These are phyloP conservation scores for Hypoxylon lenormandii DNA, from an alignment of 495 filamentous ascomycete genomes.

Conservation along the genomic window DNA sequence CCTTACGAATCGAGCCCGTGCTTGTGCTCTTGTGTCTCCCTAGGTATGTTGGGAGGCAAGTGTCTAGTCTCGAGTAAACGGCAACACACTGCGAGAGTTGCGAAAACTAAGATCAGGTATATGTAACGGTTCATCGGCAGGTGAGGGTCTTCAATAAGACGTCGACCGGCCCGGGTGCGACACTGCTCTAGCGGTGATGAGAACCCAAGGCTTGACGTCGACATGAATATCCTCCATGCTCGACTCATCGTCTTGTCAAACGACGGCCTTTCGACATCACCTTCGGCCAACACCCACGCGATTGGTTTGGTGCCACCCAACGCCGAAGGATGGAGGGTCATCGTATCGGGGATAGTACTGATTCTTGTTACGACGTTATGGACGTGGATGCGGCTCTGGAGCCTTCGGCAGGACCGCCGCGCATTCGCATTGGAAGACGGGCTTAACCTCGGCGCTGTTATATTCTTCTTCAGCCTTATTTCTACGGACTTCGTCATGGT, in stretches of 20 bases:
- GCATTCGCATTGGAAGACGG: conserved; percentile 35
- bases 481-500: conserved; percentile 37
- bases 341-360: conserved; percentile 22
- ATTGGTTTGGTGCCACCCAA: conserved; percentile 36
- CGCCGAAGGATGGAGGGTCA: conserved; percentile 30
- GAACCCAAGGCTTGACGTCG: conserved; percentile 6
- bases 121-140: conserved; percentile 18
- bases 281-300: conserved; percentile 9
- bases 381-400: conserved; percentile 41
- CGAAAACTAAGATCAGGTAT: conserved; percentile 3
- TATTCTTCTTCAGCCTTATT: conserved; percentile 36
- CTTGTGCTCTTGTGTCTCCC: conserved; percentile 7
- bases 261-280: conserved; percentile 10
- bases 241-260: conserved; percentile 17
- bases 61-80: conserved; percentile 8
- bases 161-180: conserved; percentile 4
- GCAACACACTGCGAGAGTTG: not conserved
- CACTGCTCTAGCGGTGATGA: conserved; percentile 19
- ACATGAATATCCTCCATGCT: conserved; percentile 35
- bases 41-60: conserved; percentile 19
- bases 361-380: conserved; percentile 36
- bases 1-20: conserved; percentile 26
- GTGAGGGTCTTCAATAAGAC: conserved; percentile 18
- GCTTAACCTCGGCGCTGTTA: conserved; percentile 31
- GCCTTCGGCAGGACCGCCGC: conserved; percentile 29